A percentile compares a stretch with the other conserved stretches of the same genome.
Evolutionary conservation across 1,284 basidiomycete species (phyloP).

Genomic region (Wolfiporia cocos): DNA sequence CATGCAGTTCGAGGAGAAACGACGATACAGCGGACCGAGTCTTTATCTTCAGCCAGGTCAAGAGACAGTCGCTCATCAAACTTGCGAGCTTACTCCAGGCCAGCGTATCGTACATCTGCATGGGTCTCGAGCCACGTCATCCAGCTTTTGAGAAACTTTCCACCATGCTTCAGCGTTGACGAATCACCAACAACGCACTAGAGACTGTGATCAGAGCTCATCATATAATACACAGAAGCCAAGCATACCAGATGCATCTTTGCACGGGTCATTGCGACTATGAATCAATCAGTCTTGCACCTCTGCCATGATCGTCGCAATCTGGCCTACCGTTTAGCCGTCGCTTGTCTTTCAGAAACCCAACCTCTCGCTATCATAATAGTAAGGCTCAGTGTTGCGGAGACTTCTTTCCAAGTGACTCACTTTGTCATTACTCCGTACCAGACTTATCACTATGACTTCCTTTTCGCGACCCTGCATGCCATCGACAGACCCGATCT

Average conservation of each 20-base stretch:
- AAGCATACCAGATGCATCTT: constrained; percentile 83
- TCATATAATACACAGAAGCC: constrained; percentile 37
- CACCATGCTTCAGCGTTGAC: constrained; percentile 80
- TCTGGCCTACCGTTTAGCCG: constrained; percentile 77
- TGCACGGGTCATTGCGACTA: constrained; percentile 92
- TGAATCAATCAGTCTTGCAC: no score
- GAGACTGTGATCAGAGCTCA: neutral
- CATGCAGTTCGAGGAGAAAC: no score
- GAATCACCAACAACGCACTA: constrained; percentile 91
- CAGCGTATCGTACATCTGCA: constrained; percentile 85
- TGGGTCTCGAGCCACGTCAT: constrained; percentile 85
- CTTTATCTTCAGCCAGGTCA: no score
- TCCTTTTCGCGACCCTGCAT: constrained; percentile 94
- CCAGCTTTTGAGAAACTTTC: constrained; percentile 82
- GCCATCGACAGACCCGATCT: constrained; percentile 89
- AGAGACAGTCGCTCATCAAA: no score
- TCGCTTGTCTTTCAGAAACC: constrained; percentile 87
- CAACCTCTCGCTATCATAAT: constrained; percentile 68
- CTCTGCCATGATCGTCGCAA: no score
- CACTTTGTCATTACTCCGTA: constrained; percentile 81
- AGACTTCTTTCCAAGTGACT: constrained; percentile 7
- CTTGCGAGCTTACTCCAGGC: constrained; percentile 48
- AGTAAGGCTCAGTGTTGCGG: constrained; percentile 1
- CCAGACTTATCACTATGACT: constrained; percentile 83
- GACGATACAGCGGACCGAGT: no score